phyloP scores from a whole-genome alignment of 2,329 filamentous ascomycete genomes.

The Chrysoporthe deuterocubensis region DNA sequence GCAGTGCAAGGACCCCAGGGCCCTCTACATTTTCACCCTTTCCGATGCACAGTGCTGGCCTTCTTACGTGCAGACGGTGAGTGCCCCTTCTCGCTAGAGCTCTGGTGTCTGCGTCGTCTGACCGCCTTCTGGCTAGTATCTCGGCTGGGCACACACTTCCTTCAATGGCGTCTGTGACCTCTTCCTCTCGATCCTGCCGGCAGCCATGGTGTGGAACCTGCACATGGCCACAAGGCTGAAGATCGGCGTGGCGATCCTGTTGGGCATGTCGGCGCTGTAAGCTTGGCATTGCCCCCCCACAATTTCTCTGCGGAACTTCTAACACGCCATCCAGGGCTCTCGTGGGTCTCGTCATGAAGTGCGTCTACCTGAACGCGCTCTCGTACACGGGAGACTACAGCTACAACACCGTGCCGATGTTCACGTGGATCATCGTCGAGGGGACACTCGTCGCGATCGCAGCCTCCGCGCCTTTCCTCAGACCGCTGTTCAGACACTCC shows the following conservation, averaged over 20 bases:
- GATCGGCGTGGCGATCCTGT: slow-evolving; percentile 17
- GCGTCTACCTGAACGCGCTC: slow-evolving; percentile 21
- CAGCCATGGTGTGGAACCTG: slow-evolving; percentile 19
- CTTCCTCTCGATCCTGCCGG: slow-evolving; percentile 17
- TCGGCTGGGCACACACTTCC: slow-evolving; percentile 21
- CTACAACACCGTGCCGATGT: slow-evolving; percentile 23
- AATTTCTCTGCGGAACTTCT: no score
- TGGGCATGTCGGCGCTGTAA: slow-evolving; percentile 22
- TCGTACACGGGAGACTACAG: slow-evolving; percentile 21
- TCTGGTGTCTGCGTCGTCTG: neutral
- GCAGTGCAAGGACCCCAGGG: slow-evolving; percentile 21
- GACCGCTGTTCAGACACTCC: slow-evolving; percentile 14
- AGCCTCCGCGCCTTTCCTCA: slow-evolving; percentile 16
- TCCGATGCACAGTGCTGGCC: slow-evolving; percentile 17
- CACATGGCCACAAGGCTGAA: slow-evolving; percentile 20
- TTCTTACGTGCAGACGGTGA: slow-evolving; percentile 16
- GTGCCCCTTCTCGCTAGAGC: neutral
- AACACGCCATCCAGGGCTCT: slow-evolving; percentile 5
- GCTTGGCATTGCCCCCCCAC: neutral
- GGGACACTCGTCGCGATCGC: slow-evolving; percentile 20
- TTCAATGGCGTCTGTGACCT: slow-evolving; percentile 18
- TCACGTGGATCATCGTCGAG: slow-evolving; percentile 24
- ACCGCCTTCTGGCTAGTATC: slow-evolving; percentile 9
- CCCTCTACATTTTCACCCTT: slow-evolving; percentile 13
- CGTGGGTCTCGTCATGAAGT: slow-evolving; percentile 22